These are phyloP conservation scores for Russula emetica DNA, from an alignment of 768 basidiomycete genomes.

Conservation along the genomic window DNA sequence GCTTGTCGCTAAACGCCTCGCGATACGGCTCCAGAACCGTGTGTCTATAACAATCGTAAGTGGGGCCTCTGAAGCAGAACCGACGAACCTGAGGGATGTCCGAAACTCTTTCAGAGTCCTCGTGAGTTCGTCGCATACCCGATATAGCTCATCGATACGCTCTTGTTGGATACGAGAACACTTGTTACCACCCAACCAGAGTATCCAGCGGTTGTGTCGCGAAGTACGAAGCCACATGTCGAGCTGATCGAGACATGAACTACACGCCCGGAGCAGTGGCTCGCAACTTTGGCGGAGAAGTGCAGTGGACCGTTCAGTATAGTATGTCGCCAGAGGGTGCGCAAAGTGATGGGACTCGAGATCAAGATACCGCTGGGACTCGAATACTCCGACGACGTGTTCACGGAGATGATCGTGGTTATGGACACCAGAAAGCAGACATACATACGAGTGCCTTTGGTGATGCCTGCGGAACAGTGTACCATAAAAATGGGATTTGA, in stretches of 20 bases:
- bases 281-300: conserved; percentile 52
- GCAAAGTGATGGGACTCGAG: conserved; percentile 53
- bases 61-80: neutral
- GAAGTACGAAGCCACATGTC: conserved; percentile 50
- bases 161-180: conserved; percentile 35
- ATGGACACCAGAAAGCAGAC: conserved; percentile 19
- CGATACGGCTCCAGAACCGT: conserved; percentile 60
- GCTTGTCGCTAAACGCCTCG: conserved; percentile 42
- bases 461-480: conserved; percentile 15
- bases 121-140: conserved; percentile 38
- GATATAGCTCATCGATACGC: conserved; percentile 38
- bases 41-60: conserved; percentile 34
- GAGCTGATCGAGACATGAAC: conserved; percentile 39
- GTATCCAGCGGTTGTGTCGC: conserved; percentile 36
- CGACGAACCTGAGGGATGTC: conserved; percentile 46
- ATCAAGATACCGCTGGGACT: conserved; percentile 65
- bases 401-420: conserved; percentile 36
- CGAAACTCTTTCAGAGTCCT: conserved; percentile 45
- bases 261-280: conserved; percentile 46
- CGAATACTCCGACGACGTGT: conserved; percentile 66
- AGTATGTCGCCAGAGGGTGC: conserved; percentile 45
- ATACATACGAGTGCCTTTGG: conserved; percentile 21
- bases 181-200: conserved; percentile 37
- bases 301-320: conserved; percentile 41
- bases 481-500: conserved; percentile 5